Percentiles rank a stretch among this genome's conserved stretches.
Evolutionary conservation across 805 yeast species (phyloP).

Genomic region (Cyberlindnera maritima): DNA sequence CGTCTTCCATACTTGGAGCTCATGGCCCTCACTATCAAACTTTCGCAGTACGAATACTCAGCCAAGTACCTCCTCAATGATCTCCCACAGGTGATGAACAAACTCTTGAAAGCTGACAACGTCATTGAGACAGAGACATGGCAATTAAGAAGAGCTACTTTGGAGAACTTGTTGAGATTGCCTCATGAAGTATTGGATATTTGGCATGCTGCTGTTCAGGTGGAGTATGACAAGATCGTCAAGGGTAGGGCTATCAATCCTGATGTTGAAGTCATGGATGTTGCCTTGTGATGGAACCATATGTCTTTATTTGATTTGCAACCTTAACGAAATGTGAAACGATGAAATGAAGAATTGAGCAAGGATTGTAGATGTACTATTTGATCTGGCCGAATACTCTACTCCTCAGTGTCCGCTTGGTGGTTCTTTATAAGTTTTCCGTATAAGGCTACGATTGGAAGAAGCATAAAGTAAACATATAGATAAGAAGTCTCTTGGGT

Average conservation of each 20-base stretch:
- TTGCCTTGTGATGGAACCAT: conserved; percentile 3
- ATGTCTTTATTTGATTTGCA: no score
- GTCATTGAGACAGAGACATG: conserved; percentile 23
- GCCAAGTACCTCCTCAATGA: conserved; percentile 14
- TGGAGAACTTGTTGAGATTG: conserved; percentile 16
- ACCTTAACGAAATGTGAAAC: neutral
- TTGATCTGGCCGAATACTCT: no score
- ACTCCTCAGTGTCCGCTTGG: no score
- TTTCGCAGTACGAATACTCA: conserved; percentile 15
- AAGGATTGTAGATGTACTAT: no score
- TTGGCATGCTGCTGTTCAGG: conserved; percentile 19
- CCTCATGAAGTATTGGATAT: conserved; percentile 17
- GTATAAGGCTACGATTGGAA: no score
- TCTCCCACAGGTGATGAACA: conserved; percentile 26
- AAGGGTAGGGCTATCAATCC: conserved; percentile 17
- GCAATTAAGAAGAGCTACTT: conserved; percentile 18
- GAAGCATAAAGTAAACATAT: no score
- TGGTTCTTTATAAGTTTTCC: no score
- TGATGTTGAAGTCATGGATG: conserved; percentile 11
- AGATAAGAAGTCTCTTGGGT: no score
- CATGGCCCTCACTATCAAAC: conserved; percentile 13
- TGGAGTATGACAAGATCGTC: conserved; percentile 13
- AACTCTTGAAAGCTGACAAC: conserved; percentile 16
- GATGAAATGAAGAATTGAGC: neutral
- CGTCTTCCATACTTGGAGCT: conserved; percentile 24